phyloP scores from a whole-genome alignment of 2,329 filamentous ascomycete species.

The Epichloe hybrida region DNA sequence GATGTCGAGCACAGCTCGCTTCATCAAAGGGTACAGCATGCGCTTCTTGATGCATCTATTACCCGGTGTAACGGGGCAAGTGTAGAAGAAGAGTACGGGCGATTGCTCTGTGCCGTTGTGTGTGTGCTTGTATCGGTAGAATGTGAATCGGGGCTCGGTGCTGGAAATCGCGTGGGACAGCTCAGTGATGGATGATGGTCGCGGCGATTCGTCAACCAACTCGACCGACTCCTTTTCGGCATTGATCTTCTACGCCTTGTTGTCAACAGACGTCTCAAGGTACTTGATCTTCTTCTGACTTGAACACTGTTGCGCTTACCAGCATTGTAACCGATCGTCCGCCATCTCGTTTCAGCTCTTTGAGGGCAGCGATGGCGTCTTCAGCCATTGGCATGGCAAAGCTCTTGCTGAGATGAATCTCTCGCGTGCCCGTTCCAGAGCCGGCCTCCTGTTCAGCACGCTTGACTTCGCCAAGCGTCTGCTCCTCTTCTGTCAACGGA shows the following conservation, averaged over 20 bases:
- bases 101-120: conserved; percentile 37
- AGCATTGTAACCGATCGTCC: conserved; percentile 48
- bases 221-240: conserved; percentile 54
- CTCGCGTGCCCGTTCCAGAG: conserved; percentile 47
- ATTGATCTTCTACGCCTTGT: conserved; percentile 50
- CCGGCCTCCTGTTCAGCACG: conserved; percentile 62
- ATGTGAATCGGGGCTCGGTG: conserved; percentile 62
- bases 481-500: conserved; percentile 69
- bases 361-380: conserved; percentile 51
- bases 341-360: conserved; percentile 38
- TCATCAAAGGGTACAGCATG: conserved; percentile 71
- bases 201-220: conserved; percentile 40
- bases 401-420: conserved; percentile 45
- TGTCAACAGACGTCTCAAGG: background rate
- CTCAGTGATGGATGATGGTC: conserved; percentile 40
- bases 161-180: conserved; percentile 48
- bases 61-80: conserved; percentile 52
- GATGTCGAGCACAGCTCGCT: conserved; percentile 50
- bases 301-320: conserved; percentile 28
- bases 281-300: background rate
- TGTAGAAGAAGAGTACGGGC: conserved; percentile 69
- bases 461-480: conserved; percentile 56
- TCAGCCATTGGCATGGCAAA: conserved; percentile 46
- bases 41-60: conserved; percentile 65
- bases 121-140: conserved; percentile 55